Base-by-base conservation (phyloP, 1,139 yeast genomes). In the Diutina mesorugosa region DNA sequence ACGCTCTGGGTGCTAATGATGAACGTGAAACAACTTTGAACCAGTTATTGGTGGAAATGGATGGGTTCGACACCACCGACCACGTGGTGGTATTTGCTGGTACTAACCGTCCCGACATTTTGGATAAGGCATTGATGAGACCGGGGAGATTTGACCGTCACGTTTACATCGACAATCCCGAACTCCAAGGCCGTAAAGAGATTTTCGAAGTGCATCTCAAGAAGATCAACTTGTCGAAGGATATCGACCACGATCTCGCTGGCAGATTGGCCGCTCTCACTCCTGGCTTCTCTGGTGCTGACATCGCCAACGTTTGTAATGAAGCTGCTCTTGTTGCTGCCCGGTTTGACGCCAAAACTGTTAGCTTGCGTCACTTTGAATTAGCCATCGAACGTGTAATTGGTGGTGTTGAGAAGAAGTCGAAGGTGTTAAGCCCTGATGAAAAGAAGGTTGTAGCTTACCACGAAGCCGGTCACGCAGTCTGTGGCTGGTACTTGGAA, bases 401-500 rank as follows among this genome's bases (percentile, higher is more conserved):
- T 73, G 98, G 97, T 8, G 99, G 99, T 48, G 74, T 93, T 60
- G 99, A 93, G 70, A 89, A 89, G 76, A 91, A 91, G 69, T 82
- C 95, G 4, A 84, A 88, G 65, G 84, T 93, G 10, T 76, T 93
- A 61, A 83, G 87, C 35, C 84, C 87, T 6, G 93, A 87, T 59
- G 97, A 93, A 70, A 88, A 90, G 70, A 83, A 75, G 60, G 83
- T 90, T 55, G 97, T 93, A 58, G 99, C 99, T 0, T 95, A 89
- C 67, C 99, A 93, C 68, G 99, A 93, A 72, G 99, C 99, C 2
- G 99, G 99, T 0, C 99, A 93, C 70, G 99, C 99, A 4, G 84
- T 93, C 59, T 91, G 98, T 72, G 99, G 99, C 12, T 93, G 99
- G 99, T 90, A 74, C 67, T 78, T 93, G 65, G 81, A 84, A 71